Evolutionary conservation across 2,329 filamentous ascomycete species (phyloP), one percentile per base, ranked within the genome.

Genomic region (Karstenula rhodostoma): DNA sequence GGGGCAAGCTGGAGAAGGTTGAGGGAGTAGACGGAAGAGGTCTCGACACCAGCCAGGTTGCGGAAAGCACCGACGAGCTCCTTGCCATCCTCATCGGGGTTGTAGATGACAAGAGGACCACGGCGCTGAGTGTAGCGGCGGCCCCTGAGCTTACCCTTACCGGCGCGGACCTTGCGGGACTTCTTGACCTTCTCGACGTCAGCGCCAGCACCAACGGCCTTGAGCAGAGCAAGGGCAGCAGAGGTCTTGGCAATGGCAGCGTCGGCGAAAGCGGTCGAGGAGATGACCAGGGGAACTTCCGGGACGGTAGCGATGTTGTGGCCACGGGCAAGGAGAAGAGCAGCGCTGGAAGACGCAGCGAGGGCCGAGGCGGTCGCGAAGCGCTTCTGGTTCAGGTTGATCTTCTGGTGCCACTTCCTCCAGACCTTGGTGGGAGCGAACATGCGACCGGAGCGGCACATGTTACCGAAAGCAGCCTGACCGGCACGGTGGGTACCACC

Each of bases 351-450:
- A 73, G 95, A 97, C 77, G 95, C 95, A 84, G 95, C 95, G 78
- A 99, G 88, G 79, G 95, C 95, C 78, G 95, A 99, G 82, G 93
- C 93, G 79, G 93, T 96, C 84, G 95, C 95, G 83, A 97, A 99
- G 78, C 95, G 95, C 88, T 95, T 97, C 89, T 99, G 95, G 84
- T 91, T 91, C 84, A 96, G 89, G 89, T 96, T 97, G 89, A 99
- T 89, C 93, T 98, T 98, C 88, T 97, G 89, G 89, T 99, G 95
- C 96, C 95, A 99, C 88, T 97, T 97, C 83, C 95, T 89, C 96
- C 95, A 99, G 86, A 97, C 91, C 91, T 99, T 99, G 85, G 95
- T 99, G 74, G 95, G 95, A 76, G 95, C 95, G 86, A 99, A 99
- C 95, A 99, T 99, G 86, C 95, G 95, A 87, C 96, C 95, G 81